phyloP scores from a whole-genome alignment of 1,284 basidiomycete species.

The Sanghuangporus sanghuang region DNA sequence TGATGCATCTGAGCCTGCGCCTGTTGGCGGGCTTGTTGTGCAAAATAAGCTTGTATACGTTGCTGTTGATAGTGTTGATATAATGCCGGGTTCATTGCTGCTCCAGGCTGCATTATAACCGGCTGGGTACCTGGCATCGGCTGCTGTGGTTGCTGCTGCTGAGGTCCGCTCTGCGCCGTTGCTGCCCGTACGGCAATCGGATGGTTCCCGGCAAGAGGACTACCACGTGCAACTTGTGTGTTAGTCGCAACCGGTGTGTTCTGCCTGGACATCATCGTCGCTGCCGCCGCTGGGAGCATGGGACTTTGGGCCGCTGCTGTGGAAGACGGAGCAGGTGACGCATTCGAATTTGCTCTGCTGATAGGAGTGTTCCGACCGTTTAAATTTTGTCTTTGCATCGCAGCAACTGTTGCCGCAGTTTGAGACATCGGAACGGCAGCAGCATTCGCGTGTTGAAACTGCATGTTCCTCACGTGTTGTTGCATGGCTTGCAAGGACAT shows the following conservation, averaged over 20 bases:
- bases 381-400: slow-evolving; percentile 6
- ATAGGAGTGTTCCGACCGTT: slow-evolving; percentile 12
- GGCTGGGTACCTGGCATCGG: slow-evolving; percentile 11
- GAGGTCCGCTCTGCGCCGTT: not conserved
- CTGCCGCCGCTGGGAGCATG: slow-evolving; percentile 10
- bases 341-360: not conserved
- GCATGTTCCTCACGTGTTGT: not conserved
- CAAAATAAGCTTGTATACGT: slow-evolving; percentile 20
- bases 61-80: slow-evolving; percentile 17
- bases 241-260: slow-evolving; percentile 11
- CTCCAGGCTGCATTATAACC: slow-evolving; percentile 12
- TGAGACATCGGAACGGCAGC: slow-evolving; percentile 1
- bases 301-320: slow-evolving; percentile 15
- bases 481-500: slow-evolving; percentile 4
- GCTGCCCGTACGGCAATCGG: slow-evolving; percentile 15
- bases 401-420: not conserved
- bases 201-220: slow-evolving; percentile 24
- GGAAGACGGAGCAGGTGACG: slow-evolving; percentile 7
- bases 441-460: not conserved
- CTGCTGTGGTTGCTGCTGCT: slow-evolving; percentile 20
- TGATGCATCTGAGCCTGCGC: slow-evolving; percentile 18
- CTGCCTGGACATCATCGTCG: slow-evolving; percentile 12
- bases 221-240: slow-evolving; percentile 19
- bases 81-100: slow-evolving; percentile 1
- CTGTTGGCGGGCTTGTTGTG: slow-evolving; percentile 15